Base-by-base conservation (phyloP, 768 basidiomycete genomes). In the Porphyrellus cyaneotinctus region DNA sequence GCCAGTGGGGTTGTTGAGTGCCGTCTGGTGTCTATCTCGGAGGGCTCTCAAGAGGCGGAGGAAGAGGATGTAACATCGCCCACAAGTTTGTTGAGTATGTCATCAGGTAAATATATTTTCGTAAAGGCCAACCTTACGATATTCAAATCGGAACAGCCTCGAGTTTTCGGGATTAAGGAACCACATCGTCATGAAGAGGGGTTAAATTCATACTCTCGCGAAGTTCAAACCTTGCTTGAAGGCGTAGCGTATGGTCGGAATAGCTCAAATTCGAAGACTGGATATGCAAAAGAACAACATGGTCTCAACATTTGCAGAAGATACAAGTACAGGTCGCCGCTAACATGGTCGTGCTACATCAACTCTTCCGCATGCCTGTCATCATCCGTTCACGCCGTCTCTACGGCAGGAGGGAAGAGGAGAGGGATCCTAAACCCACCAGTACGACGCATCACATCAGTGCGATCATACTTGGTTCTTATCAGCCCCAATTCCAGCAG, bases 1-100 rank as follows among this genome's bases (percentile, higher is more conserved):
- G 10, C 84, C 82, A 0, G 54, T 71, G 26, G 81, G 77, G 1
- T 38, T 84, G 15, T 23, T 78, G n/a, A 78, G 76, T 2, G 83
- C 77, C 0, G 17, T 62, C n/a, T 72, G 67, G 70, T 71, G 66
- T 7, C 46, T 78, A 18, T 56, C 59, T 2, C 72, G 74, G 74
- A 70, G 70, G 32, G 57, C 64, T 18, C 44, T 71, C 52, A 62
- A 41, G 39, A 61, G 60, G 51, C 58, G 59, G 51, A 54, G 46
- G 49, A 47, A 42, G 31, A n/a, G n/a, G n/a, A 32, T 12, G 12
- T 61, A 37, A 62, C 14, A 38, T 30, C 18, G 15, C 4, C 26
- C 26, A 35, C 26, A 7, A 15, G 20, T 18, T 26, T 31, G 43
- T 52, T 30, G 12, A 3, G 24, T 45, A 35, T 43, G 17, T 44